Conservation (phyloP, 2,329 filamentous ascomycete species). For the Xylaria sp. region DNA sequence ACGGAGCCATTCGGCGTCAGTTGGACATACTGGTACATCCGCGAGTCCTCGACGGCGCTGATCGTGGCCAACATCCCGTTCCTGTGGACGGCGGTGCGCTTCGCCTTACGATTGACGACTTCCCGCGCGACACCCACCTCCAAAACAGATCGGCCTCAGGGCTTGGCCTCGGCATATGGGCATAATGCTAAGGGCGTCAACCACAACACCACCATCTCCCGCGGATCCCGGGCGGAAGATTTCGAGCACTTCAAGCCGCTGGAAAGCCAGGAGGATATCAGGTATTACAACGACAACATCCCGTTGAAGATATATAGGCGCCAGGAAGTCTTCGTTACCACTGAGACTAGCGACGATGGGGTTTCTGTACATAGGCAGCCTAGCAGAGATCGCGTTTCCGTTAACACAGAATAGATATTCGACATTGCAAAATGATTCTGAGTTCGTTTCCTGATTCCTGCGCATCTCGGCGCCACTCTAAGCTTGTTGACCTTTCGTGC, state of each 20-base stretch:
- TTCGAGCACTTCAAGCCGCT: slow-evolving; percentile 44
- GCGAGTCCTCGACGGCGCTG: slow-evolving; percentile 59
- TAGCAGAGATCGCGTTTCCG: slow-evolving; percentile 16
- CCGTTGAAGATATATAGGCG: slow-evolving; percentile 54
- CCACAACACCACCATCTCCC: slow-evolving; percentile 33
- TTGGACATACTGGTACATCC: slow-evolving; percentile 60
- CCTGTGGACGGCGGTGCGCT: slow-evolving; percentile 57
- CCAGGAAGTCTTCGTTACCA: slow-evolving; percentile 50
- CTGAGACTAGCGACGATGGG: slow-evolving; percentile 9
- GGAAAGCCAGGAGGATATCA: slow-evolving; percentile 55
- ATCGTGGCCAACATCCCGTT: slow-evolving; percentile 58
- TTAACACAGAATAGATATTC: neutral
- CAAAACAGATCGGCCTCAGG: slow-evolving; percentile 36
- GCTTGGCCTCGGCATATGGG: slow-evolving; percentile 43
- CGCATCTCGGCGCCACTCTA: too few species aligned
- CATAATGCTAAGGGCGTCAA: slow-evolving; percentile 32
- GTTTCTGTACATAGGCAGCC: neutral
- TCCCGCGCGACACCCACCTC: slow-evolving; percentile 49
- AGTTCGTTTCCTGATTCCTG: neutral
- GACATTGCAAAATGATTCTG: neutral
- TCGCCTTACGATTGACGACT: slow-evolving; percentile 52
- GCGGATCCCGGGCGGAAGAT: slow-evolving; percentile 15
- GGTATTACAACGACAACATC: slow-evolving; percentile 45
- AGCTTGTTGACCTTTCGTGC: neutral
- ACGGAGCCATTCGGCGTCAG: slow-evolving; percentile 52